Evolutionary conservation across 495 filamentous ascomycete genomes (phyloP), one percentile per base, ranked within the genome.

Genomic region (Hypoxylon intermedium): DNA sequence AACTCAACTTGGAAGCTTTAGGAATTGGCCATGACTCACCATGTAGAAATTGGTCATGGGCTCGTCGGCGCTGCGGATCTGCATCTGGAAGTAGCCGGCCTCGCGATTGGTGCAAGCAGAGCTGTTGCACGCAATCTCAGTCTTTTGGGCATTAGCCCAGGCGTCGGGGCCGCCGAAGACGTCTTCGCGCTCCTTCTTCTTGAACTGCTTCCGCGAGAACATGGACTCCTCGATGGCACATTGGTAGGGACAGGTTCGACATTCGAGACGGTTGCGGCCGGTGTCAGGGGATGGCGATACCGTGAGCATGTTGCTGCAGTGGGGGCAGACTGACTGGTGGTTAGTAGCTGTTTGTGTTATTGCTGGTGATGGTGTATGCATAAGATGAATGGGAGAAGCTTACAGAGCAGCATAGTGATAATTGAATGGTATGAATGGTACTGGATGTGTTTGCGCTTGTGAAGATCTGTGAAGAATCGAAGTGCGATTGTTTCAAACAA

Each of bases 31-130:
- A 24, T n/a, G n/a, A 53, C 80, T 47, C 61, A 93, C 91, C 89
- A 90, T 92, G 72, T 88, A 93, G 75, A 98, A 98, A 34, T 83
- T 90, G 42, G 94, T 98, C 92, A 96, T 97, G 47, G 94, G 94
- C 81, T 98, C 94, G 77, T 98, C 94, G 34, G 95, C 94, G 78
- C 91, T 96, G 54, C 94, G 87, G 77, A 97, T 98, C 83, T 98
- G 94, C 66, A 97, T 86, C 83, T 93, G 89, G 77, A 92, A 95
- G 82, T 91, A 97, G 55, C 90, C 95, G 30, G 95, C 94, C 76
- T 89, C 83, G 43, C 82, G 76, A 24, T 89, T 88, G 55, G 86
- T 80, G 77, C 94, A 98, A 37, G 80, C 76, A 31, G 89, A 85
- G 42, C 82, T 82, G 9, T 87, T 82, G 72, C 94, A 98, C 81